Conservation (phyloP, 2,329 filamentous ascomycete genomes). For the Pseudogymnoascus destructans region DNA sequence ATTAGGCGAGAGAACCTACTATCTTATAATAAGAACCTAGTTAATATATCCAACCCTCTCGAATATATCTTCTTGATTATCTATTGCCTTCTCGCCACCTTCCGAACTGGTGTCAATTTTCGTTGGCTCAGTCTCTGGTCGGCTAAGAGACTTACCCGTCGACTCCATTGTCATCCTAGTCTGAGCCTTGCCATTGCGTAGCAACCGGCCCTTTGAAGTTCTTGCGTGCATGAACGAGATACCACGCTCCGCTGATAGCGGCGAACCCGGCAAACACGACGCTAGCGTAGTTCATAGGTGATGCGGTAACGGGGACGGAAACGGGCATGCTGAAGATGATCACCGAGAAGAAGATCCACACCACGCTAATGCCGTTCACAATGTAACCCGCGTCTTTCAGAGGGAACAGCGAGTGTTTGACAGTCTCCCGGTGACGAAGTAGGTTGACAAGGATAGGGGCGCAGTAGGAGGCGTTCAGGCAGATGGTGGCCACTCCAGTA, state of each 20-base stretch:
- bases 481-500: conserved; percentile 69
- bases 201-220: conserved; percentile 45
- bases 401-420: conserved; percentile 53
- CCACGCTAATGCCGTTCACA: conserved; percentile 55
- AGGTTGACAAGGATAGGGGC: conserved; percentile 62
- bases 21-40: background rate
- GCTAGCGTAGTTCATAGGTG: conserved; percentile 53
- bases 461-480: conserved; percentile 61
- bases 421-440: conserved; percentile 49
- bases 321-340: conserved; percentile 67
- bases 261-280: conserved; percentile 54
- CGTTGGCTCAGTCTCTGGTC: background rate
- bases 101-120: background rate
- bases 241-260: conserved; percentile 46
- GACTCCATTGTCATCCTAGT: background rate
- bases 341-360: conserved; percentile 57
- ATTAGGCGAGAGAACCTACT: background rate
- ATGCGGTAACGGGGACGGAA: conserved; percentile 41
- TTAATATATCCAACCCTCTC: background rate
- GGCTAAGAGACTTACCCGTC: background rate
- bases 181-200: background rate
- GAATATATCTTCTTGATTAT: background rate
- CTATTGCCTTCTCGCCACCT: background rate
- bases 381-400: conserved; percentile 54
- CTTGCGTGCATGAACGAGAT: conserved; percentile 48